A percentile compares a stretch with the other conserved stretches of the same genome.
phyloP scores from a whole-genome alignment of 305 asterid genomes.

The Nicotiana rustica region DNA sequence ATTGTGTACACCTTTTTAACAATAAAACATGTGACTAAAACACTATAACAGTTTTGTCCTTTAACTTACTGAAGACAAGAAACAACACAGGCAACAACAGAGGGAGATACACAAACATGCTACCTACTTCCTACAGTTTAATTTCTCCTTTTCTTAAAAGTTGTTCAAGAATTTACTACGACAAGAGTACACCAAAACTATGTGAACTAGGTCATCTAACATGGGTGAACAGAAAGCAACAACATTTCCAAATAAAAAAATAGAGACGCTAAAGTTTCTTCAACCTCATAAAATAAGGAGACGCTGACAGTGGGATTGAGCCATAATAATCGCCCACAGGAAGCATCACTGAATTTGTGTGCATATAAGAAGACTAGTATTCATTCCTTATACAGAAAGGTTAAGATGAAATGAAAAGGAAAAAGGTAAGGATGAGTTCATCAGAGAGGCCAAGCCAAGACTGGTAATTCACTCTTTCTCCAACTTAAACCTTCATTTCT shows the following conservation, averaged over 20 bases:
- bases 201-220: neutral
- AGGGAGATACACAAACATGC: neutral
- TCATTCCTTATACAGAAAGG: neutral
- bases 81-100: neutral
- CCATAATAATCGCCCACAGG: neutral
- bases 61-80: conserved; percentile 6
- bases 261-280: neutral
- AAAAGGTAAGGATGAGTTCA: conserved; percentile 7
- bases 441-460: neutral
- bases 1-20: neutral
- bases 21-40: neutral
- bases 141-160: neutral
- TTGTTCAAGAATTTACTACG: neutral
- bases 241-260: neutral
- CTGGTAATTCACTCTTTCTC: neutral
- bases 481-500: conserved; percentile 44
- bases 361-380: neutral
- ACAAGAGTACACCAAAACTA: neutral
- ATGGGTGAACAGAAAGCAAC: neutral
- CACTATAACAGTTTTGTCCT: neutral
- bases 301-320: neutral
- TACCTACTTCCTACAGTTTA: neutral
- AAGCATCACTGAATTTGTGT: neutral
- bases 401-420: neutral
- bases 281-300: conserved; percentile 7